These are phyloP conservation scores for Sugiyamaella xylanicola DNA, from an alignment of 1,139 yeast species.

Conservation along the genomic window DNA sequence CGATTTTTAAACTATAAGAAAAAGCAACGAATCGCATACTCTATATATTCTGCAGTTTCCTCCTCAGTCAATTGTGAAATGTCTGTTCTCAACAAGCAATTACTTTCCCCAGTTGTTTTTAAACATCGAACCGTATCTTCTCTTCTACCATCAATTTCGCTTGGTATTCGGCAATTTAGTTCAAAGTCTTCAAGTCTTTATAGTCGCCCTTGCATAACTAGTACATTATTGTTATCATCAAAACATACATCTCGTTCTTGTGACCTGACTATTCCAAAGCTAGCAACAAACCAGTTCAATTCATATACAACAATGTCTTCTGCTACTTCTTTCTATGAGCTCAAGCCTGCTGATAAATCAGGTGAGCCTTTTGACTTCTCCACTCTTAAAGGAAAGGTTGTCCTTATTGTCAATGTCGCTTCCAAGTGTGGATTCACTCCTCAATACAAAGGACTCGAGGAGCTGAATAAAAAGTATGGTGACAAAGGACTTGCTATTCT, in stretches of 20 bases:
- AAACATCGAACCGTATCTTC: neutral
- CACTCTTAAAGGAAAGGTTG: constrained; percentile 84
- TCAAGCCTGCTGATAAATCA: constrained; percentile 57
- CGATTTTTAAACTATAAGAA: neutral
- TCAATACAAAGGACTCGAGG: constrained; percentile 85
- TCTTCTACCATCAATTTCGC: neutral
- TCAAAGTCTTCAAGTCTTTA: neutral
- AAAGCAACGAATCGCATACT: neutral
- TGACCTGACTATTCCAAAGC: neutral
- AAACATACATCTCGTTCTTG: neutral
- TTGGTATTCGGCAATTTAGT: neutral
- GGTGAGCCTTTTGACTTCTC: constrained; percentile 68
- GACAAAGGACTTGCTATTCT: constrained; percentile 75
- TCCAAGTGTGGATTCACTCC: constrained; percentile 64
- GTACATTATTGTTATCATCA: constrained; percentile 11
- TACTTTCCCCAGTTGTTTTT: neutral
- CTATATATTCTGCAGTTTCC: constrained; percentile 1
- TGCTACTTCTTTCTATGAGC: constrained; percentile 52
- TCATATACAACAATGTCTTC: constrained; percentile 27
- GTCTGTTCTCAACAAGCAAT: neutral
- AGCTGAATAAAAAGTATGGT: constrained; percentile 72
- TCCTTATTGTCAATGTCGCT: constrained; percentile 85
- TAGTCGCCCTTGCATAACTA: neutral
- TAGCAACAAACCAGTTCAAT: neutral
- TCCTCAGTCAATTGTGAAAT: neutral